Percentiles rank a stretch among this genome's conserved stretches.
Evolutionary conservation across 2,329 filamentous ascomycete species (phyloP).

Genomic region (Beauveria sp.): DNA sequence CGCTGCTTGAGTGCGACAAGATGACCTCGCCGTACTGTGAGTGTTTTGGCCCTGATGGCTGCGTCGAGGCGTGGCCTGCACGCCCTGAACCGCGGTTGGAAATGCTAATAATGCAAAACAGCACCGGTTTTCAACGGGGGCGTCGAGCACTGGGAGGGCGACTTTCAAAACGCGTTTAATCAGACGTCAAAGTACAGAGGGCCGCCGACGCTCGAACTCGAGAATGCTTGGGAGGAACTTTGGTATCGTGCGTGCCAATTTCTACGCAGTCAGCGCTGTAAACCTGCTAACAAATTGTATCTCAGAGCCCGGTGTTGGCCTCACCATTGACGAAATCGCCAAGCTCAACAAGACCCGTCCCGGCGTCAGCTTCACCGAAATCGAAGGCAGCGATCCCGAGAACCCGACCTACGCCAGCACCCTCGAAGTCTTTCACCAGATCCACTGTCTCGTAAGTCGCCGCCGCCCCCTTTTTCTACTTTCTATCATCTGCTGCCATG

Average conservation of each 20-base stretch:
- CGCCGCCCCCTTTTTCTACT: not conserved
- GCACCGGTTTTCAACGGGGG: conserved; percentile 7
- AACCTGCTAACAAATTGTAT: not conserved
- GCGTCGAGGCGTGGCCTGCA: not conserved
- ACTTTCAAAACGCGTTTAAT: conserved; percentile 5
- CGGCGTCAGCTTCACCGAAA: not conserved
- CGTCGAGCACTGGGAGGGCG: conserved; percentile 7
- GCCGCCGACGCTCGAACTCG: conserved; percentile 7
- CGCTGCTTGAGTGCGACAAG: conserved; percentile 3
- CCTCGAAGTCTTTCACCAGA: conserved; percentile 15
- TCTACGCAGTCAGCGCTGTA: not conserved
- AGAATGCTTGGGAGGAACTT: conserved; percentile 7
- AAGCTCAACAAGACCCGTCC: conserved; percentile 10
- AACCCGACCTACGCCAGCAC: conserved; percentile 11
- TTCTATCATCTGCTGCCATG: no score
- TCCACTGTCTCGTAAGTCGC: conserved; percentile 14
- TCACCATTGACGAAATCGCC: not conserved
- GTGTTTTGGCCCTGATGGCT: not conserved
- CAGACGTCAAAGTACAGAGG: conserved; percentile 9
- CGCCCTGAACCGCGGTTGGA: not conserved
- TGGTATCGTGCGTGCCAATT: conserved; percentile 6
- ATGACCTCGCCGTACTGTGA: conserved; percentile 9
- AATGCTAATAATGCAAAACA: not conserved
- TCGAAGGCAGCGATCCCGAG: conserved; percentile 6
- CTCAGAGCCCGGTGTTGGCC: conserved; percentile 1